These are phyloP conservation scores for Pulveroboletus sp. DNA, from an alignment of 1,284 basidiomycete species.

Conservation along the genomic window DNA sequence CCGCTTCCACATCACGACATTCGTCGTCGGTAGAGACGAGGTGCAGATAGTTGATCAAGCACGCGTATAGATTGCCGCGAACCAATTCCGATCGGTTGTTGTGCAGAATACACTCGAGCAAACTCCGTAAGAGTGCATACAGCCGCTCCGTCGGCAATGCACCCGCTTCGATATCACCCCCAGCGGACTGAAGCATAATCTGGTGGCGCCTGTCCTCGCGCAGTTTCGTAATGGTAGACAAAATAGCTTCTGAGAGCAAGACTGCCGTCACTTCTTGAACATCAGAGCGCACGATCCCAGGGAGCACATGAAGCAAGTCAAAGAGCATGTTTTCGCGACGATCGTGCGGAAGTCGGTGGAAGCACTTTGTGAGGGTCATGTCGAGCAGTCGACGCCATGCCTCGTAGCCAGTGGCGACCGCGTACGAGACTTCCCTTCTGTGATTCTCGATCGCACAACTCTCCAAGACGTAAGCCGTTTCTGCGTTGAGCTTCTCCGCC, in stretches of 20 bases:
- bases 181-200: slow-evolving; percentile 60
- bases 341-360: slow-evolving; percentile 77
- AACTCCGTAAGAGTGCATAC: slow-evolving; percentile 70
- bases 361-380: slow-evolving; percentile 81
- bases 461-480: slow-evolving; percentile 76
- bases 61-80: slow-evolving; percentile 96
- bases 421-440: slow-evolving; percentile 75
- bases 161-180: slow-evolving; percentile 62
- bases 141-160: slow-evolving; percentile 81
- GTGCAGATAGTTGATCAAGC: slow-evolving; percentile 87
- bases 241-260: slow-evolving; percentile 77
- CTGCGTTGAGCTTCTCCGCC: slow-evolving; percentile 67
- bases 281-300: slow-evolving; percentile 59
- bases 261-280: slow-evolving; percentile 75
- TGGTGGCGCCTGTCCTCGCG: slow-evolving; percentile 76
- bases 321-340: slow-evolving; percentile 84
- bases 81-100: slow-evolving; percentile 83
- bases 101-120: slow-evolving; percentile 78
- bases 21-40: slow-evolving; percentile 50
- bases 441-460: slow-evolving; percentile 88
- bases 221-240: slow-evolving; percentile 84
- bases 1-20: slow-evolving; percentile 9
- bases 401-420: slow-evolving; percentile 70
- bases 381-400: slow-evolving; percentile 85
- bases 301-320: slow-evolving; percentile 81